phyloP scores from a whole-genome alignment of 768 basidiomycete species.

The Termitomyces sp. region DNA sequence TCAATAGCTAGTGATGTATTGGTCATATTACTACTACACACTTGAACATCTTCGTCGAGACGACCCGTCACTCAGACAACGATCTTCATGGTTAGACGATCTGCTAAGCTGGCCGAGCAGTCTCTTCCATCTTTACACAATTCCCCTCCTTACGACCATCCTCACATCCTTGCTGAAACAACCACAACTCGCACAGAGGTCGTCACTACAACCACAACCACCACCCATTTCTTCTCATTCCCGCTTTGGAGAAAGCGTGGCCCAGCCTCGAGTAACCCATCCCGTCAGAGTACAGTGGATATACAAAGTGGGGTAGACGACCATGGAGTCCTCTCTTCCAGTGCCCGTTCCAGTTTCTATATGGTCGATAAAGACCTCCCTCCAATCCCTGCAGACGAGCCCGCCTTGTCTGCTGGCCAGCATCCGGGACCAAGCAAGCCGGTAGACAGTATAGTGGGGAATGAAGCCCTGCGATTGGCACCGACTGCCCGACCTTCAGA shows the following conservation, averaged over 20 bases:
- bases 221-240: conserved; percentile 62
- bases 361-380: conserved; percentile 48
- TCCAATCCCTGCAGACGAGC: conserved; percentile 34
- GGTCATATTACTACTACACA: conserved; percentile 4
- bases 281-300: conserved; percentile 22
- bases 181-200: conserved; percentile 44
- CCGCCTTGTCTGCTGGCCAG: not conserved
- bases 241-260: conserved; percentile 60
- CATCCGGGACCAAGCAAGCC: not conserved
- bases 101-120: conserved; percentile 7
- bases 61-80: not conserved
- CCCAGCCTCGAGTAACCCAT: conserved; percentile 22
- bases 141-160: conserved; percentile 30
- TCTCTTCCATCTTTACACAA: conserved; percentile 7
- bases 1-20: not conserved
- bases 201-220: conserved; percentile 42
- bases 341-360: conserved; percentile 17
- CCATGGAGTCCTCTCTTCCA: conserved; percentile 16
- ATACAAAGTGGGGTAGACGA: conserved; percentile 17
- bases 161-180: conserved; percentile 37
- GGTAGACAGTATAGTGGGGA: not conserved
- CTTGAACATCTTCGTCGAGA: not conserved
- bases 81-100: conserved; percentile 23
- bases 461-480: not conserved
- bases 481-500: not conserved